Evolutionary conservation across 2,329 filamentous ascomycete genomes (phyloP).

Genomic region (Tolypocladium pustulatum): DNA sequence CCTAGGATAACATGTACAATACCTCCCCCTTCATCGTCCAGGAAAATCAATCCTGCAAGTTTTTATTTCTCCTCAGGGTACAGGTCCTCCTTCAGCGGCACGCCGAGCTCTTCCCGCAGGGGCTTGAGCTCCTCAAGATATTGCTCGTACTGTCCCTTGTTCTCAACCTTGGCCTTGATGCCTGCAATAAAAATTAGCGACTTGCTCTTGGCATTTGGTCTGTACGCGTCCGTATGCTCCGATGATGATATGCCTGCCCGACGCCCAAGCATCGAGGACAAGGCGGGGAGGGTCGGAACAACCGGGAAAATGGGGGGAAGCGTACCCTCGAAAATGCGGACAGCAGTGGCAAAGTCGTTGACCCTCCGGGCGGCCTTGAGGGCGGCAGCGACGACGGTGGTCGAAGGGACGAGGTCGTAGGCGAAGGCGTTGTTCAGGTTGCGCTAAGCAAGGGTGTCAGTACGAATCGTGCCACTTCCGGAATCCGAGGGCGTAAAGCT

Average conservation of each 20-base stretch:
- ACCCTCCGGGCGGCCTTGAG: conserved; percentile 90
- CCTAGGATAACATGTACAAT: conserved; percentile 27
- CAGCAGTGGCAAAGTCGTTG: conserved; percentile 96
- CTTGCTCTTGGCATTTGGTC: not conserved
- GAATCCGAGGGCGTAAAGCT: not conserved
- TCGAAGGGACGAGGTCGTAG: conserved; percentile 97
- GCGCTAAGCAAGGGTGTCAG: conserved; percentile 37
- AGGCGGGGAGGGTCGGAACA: not conserved
- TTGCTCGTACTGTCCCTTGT: conserved; percentile 92
- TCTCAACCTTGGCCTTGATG: conserved; percentile 99
- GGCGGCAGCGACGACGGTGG: conserved; percentile 81
- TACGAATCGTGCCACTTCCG: not conserved
- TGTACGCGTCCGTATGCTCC: not conserved
- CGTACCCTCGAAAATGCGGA: conserved; percentile 96
- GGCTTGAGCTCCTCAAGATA: conserved; percentile 90
- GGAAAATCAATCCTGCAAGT: not conserved
- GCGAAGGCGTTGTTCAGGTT: conserved; percentile 99
- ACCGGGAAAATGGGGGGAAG: not conserved
- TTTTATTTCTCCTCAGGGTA: conserved; percentile 57
- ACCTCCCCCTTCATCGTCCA: conserved; percentile 8
- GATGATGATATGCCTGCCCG: not conserved
- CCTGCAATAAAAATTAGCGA: conserved; percentile 41
- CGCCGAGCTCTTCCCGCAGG: conserved; percentile 85
- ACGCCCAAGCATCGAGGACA: not conserved
- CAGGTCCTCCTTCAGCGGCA: conserved; percentile 84